Conservation (phyloP, 192 early-diverging fungal species). For the Umbelopsis vinacea region DNA sequence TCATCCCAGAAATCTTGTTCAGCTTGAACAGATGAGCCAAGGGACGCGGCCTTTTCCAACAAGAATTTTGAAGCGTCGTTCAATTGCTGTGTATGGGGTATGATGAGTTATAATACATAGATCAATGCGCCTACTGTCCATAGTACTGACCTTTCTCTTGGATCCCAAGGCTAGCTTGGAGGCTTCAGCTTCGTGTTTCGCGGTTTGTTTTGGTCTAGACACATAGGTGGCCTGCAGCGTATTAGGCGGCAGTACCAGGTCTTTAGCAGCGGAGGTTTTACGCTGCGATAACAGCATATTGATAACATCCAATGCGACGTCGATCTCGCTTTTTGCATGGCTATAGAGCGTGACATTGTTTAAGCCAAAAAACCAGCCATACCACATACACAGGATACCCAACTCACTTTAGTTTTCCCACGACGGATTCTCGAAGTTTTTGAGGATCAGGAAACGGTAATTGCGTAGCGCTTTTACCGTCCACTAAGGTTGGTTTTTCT, state of each 20-base stretch:
- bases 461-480: neutral
- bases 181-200: conserved; percentile 35
- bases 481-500: neutral
- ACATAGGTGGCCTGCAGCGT: conserved; percentile 45
- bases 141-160: conserved; percentile 34
- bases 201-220: conserved; percentile 37
- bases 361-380: neutral
- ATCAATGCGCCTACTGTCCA: neutral
- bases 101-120: neutral
- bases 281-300: conserved; percentile 32
- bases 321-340: conserved; percentile 44
- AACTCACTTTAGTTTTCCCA: conserved; percentile 28
- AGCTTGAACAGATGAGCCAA: conserved; percentile 31
- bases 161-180: conserved; percentile 37
- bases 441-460: conserved; percentile 29
- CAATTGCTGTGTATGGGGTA: conserved; percentile 27
- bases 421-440: conserved; percentile 39
- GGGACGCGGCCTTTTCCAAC: conserved; percentile 25
- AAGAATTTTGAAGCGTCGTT: conserved; percentile 39
- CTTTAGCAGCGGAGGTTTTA: conserved; percentile 18
- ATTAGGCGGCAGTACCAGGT: conserved; percentile 39
- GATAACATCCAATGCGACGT: conserved; percentile 46
- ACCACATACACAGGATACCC: neutral
- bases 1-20: conserved; percentile 46
- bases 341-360: conserved; percentile 18